Conservation (phyloP, 352 stramenopile genomes). For the Pythium scleroteichum region DNA sequence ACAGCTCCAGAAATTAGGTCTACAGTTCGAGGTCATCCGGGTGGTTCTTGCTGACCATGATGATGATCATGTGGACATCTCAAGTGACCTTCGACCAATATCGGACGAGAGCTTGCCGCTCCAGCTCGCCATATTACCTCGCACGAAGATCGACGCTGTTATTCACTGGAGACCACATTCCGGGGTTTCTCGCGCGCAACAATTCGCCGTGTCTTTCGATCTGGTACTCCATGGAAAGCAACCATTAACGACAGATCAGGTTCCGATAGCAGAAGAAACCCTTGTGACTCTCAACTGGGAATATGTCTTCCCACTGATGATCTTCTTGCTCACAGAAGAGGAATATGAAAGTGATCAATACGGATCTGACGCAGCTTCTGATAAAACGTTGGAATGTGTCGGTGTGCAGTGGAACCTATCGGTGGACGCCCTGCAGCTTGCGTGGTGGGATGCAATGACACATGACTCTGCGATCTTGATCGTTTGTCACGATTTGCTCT, state of each 20-base stretch:
- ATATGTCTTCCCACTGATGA: slow-evolving; percentile 62
- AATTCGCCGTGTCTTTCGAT: slow-evolving; percentile 60
- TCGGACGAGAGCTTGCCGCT: slow-evolving; percentile 14
- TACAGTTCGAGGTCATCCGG: slow-evolving; percentile 37
- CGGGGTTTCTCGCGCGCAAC: background rate
- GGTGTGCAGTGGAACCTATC: slow-evolving; percentile 72
- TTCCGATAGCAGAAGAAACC: slow-evolving; percentile 46
- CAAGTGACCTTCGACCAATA: background rate
- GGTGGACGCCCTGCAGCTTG: slow-evolving; percentile 52
- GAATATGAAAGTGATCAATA: slow-evolving; percentile 24
- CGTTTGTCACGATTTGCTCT: slow-evolving; percentile 53
- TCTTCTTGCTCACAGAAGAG: slow-evolving; percentile 48
- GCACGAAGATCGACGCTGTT: slow-evolving; percentile 28
- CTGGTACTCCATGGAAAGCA: slow-evolving; percentile 39
- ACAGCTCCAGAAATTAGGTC: slow-evolving; percentile 52
- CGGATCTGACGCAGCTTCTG: background rate
- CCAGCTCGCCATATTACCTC: slow-evolving; percentile 30
- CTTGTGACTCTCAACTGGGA: slow-evolving; percentile 71
- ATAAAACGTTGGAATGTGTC: slow-evolving; percentile 29
- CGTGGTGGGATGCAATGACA: slow-evolving; percentile 65
- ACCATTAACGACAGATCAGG: slow-evolving; percentile 22
- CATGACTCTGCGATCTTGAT: slow-evolving; percentile 57
- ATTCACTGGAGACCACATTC: slow-evolving; percentile 30
- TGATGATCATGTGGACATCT: slow-evolving; percentile 6
- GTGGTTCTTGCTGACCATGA: slow-evolving; percentile 24